Conservation (phyloP, 2,329 filamentous ascomycete genomes). For the Westerdykella sp. region DNA sequence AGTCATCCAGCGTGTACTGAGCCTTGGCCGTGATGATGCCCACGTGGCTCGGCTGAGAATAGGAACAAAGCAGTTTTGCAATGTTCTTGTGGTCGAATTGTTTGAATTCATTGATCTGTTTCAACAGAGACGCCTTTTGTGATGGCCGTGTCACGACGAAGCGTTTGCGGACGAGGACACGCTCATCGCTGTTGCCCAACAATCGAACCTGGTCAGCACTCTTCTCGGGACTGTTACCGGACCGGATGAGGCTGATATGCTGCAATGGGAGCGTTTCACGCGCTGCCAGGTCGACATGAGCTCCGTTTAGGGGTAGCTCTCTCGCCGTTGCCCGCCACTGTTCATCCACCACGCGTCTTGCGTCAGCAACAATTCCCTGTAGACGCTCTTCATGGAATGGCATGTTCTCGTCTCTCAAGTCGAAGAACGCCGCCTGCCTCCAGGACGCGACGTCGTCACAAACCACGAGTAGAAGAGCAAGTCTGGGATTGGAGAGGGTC, state of each 20-base stretch:
- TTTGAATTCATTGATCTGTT: conserved; percentile 35
- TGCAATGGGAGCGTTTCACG: conserved; percentile 35
- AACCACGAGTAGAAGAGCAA: conserved; percentile 34
- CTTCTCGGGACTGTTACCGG: conserved; percentile 31
- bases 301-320: conserved; percentile 33
- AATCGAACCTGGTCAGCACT: conserved; percentile 33
- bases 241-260: conserved; percentile 25
- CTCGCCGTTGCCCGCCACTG: conserved; percentile 39
- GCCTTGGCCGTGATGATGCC: conserved; percentile 30
- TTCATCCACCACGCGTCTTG: conserved; percentile 34
- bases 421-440: conserved; percentile 34
- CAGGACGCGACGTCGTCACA: conserved; percentile 37
- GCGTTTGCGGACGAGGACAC: conserved; percentile 32
- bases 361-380: conserved; percentile 34
- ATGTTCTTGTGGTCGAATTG: conserved; percentile 37
- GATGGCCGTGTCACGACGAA: conserved; percentile 31
- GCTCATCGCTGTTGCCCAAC: conserved; percentile 30
- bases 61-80: conserved; percentile 34
- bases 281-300: conserved; percentile 33
- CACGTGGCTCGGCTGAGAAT: conserved; percentile 33
- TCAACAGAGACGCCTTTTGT: conserved; percentile 31
- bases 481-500: conserved; percentile 35
- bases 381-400: conserved; percentile 35
- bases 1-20: conserved; percentile 36
- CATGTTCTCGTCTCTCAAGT: conserved; percentile 34